Evolutionary conservation across 805 yeast genomes (phyloP).

Genomic region (Ogataea zsoltii): DNA sequence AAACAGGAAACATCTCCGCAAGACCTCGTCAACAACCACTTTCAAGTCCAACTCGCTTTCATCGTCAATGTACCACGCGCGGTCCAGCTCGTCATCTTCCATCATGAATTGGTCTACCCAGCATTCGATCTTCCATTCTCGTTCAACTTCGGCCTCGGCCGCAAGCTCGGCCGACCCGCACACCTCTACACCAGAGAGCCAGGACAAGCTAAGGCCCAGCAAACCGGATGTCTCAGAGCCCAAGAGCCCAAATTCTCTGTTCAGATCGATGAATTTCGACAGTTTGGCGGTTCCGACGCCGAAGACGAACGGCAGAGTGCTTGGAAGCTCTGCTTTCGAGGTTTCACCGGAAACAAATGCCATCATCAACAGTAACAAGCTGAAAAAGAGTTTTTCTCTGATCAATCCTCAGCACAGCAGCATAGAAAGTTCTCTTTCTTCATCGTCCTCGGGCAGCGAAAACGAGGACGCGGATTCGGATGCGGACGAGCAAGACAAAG

Average conservation of each 20-base stretch:
- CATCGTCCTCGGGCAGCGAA: conserved; percentile 11
- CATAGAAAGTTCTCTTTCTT: conserved; percentile 18
- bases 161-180: conserved; percentile 7
- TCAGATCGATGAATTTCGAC: conserved; percentile 4
- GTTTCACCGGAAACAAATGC: conserved; percentile 26
- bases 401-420: conserved; percentile 24
- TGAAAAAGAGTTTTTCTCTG: conserved; percentile 27
- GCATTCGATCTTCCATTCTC: conserved; percentile 16
- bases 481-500: conserved; percentile 10
- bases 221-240: neutral
- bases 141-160: conserved; percentile 16
- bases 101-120: conserved; percentile 2
- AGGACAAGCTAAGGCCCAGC: neutral
- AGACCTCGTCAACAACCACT: conserved; percentile 16
- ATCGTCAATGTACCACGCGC: conserved; percentile 22
- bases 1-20: conserved; percentile 11
- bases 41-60: conserved; percentile 23
- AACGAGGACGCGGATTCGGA: conserved; percentile 23
- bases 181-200: conserved; percentile 14
- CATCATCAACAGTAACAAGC: conserved; percentile 17
- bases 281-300: conserved; percentile 11
- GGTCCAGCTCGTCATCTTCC: conserved; percentile 23
- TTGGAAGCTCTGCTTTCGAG: neutral
- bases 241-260: conserved; percentile 5
- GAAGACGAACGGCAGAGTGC: neutral